These are phyloP conservation scores for Fusarium sterilihyphosum DNA, from an alignment of 2,329 filamentous ascomycete species.

Conservation along the genomic window DNA sequence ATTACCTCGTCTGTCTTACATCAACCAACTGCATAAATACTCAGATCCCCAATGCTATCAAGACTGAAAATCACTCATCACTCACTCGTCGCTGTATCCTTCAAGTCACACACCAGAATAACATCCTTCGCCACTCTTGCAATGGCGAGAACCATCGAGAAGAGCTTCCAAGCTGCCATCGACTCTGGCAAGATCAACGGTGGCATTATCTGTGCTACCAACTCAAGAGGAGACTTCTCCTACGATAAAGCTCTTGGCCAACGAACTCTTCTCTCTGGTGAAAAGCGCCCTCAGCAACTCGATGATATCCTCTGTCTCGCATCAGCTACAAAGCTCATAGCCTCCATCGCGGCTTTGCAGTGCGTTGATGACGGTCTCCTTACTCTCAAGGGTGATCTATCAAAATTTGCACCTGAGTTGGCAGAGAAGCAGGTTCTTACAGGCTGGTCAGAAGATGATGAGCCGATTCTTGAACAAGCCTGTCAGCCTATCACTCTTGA, in stretches of 20 bases:
- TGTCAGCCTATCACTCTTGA: conserved; percentile 57
- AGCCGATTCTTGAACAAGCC: conserved; percentile 49
- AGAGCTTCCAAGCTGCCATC: conserved; percentile 52
- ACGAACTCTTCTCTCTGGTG: conserved; percentile 52
- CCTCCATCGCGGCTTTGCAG: conserved; percentile 63
- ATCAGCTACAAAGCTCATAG: conserved; percentile 57
- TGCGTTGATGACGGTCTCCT: conserved; percentile 63
- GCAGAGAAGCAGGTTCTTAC: conserved; percentile 58
- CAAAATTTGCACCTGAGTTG: conserved; percentile 58
- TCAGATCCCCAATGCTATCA: background rate
- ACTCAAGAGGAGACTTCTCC: conserved; percentile 50
- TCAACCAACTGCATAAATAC: conserved; percentile 5
- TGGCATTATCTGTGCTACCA: conserved; percentile 53
- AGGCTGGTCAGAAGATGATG: conserved; percentile 55
- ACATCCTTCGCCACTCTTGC: background rate
- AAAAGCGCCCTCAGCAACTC: conserved; percentile 50
- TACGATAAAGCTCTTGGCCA: conserved; percentile 54
- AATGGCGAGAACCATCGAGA: conserved; percentile 50
- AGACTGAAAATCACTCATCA: background rate
- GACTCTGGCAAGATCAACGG: conserved; percentile 56
- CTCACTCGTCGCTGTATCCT: accelerated
- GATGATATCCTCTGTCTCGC: conserved; percentile 52
- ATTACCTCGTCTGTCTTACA: conserved; percentile 1
- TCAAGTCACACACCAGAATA: accelerated
- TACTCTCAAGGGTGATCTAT: conserved; percentile 57